A percentile compares a stretch with the other conserved stretches of the same genome.
Conservation (phyloP, 192 early-diverging fungal genomes). For the Entomortierella beljakovae region DNA sequence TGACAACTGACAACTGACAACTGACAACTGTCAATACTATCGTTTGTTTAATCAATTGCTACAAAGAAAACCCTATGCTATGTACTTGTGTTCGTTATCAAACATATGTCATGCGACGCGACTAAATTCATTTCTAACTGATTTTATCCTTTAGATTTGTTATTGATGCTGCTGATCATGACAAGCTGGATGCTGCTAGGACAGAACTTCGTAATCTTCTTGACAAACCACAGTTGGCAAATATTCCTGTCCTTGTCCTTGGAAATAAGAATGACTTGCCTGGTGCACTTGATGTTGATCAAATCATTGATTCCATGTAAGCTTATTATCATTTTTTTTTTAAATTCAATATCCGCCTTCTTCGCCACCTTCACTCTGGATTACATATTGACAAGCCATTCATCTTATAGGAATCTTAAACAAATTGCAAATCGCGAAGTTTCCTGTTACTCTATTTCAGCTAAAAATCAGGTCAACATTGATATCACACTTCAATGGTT, state of each 20-base stretch:
- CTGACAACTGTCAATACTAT: too few relatives aligned
- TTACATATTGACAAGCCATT: too few relatives aligned
- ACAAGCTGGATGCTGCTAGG: slow-evolving; percentile 90
- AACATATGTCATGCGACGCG: too few relatives aligned
- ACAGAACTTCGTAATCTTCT: slow-evolving; percentile 92
- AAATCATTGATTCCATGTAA: slow-evolving; percentile 92
- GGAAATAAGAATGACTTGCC: slow-evolving; percentile 99
- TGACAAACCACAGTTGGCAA: slow-evolving; percentile 92
- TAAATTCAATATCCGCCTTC: too few relatives aligned
- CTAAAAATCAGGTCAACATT: slow-evolving; percentile 98
- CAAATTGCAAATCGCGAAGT: slow-evolving; percentile 95
- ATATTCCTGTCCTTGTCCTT: slow-evolving; percentile 96
- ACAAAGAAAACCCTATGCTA: too few relatives aligned
- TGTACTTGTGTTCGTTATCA: too few relatives aligned
- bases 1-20: background rate
- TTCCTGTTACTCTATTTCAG: slow-evolving; percentile 98
- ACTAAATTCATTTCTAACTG: background rate
- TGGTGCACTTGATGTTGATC: slow-evolving; percentile 86
- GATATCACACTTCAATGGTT: slow-evolving; percentile 98
- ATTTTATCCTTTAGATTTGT: slow-evolving; percentile 78
- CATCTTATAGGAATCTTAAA: slow-evolving; percentile 78
- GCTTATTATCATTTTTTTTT: too few relatives aligned
- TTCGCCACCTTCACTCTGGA: too few relatives aligned
- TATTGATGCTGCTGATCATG: slow-evolving; percentile 95
- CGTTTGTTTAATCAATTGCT: too few relatives aligned